A percentile compares a stretch with the other conserved stretches of the same genome.
phyloP scores from a whole-genome alignment of 2,329 filamentous ascomycete genomes.

The Alternaria consortialis region DNA sequence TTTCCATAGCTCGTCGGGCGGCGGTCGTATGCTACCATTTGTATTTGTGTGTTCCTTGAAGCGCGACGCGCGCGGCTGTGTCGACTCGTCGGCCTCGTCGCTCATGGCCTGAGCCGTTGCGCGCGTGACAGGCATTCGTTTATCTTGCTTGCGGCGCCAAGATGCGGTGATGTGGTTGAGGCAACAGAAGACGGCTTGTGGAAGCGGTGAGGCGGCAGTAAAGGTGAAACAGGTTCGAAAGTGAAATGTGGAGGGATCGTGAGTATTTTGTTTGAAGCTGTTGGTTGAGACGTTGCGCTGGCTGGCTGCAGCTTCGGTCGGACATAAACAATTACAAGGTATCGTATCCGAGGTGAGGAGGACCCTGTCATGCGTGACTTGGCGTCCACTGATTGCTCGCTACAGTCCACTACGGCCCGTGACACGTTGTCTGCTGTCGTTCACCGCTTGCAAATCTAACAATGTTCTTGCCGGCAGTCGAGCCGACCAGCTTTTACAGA shows the following conservation, averaged over 20 bases:
- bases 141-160: constrained; percentile 1
- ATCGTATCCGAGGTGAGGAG: constrained; percentile 13
- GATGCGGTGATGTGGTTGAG: not conserved
- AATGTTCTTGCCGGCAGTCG: not conserved
- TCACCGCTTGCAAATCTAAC: constrained; percentile 8
- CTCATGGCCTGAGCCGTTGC: constrained; percentile 22
- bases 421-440: constrained; percentile 12
- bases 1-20: constrained; percentile 43
- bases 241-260: constrained; percentile 3
- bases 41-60: constrained; percentile 47
- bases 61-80: constrained; percentile 32
- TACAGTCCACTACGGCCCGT: constrained; percentile 5
- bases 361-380: constrained; percentile 28
- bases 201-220: constrained; percentile 4
- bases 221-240: not conserved
- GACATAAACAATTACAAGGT: constrained; percentile 2
- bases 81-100: constrained; percentile 31
- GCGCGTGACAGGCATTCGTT: constrained; percentile 14
- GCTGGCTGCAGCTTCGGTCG: not conserved
- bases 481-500: not conserved
- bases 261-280: constrained; percentile 17
- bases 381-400: constrained; percentile 20
- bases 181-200: not conserved
- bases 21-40: constrained; percentile 38
- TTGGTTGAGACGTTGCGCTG: constrained; percentile 6